Evolutionary conservation across 2,329 filamentous ascomycete genomes (phyloP), one percentile per base, ranked within the genome.

Genomic region (Curvularia hawaiiensis): DNA sequence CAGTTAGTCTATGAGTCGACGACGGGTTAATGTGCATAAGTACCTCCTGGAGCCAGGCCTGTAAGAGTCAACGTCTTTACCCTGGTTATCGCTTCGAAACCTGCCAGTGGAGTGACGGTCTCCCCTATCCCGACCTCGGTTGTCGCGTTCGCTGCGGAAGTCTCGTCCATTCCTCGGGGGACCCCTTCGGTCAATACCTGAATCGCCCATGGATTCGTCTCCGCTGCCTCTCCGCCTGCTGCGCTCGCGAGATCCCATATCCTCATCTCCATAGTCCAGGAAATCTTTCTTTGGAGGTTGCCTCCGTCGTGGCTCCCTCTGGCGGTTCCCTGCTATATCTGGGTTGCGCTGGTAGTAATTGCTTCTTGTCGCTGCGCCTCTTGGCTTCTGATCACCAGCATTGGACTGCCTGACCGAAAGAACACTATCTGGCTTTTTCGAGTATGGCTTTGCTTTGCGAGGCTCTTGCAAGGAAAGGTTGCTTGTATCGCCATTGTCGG

Each of bases 301-400:
- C 87, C 85, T 71, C 88, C 91, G 70, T 81, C 63, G 79, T 68
- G 60, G 73, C 74, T 72, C 70, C 50, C 74, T 56, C 58, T 88
- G 84, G 61, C 87, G 80, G 51, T 67, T 64, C 86, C 85, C 78
- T 91, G 92, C 65, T 88, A 88, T 2, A 90, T 97, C 91, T 1
- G 94, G 94, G 67, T 98, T 91, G 69, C 95, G 84, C 35, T 97
- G 86, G 74, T 99, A 99, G 79, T 96, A 98, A 12, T 91, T 85
- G 77, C 94, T 98, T 60, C 90, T 85, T 50, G 89, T 84, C 11
- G 91, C 86, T 1, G 95, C 94, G 40, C 91, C 89, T 43, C 82
- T 85, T 68, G 87, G 85, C 78, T 99, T 99, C 72, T 84, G 89
- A 78, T 99, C 95, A 22, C 86, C 83, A 26, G 83, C 81, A 6